A percentile compares a stretch with the other conserved stretches of the same genome.
phyloP scores from a whole-genome alignment of 2,329 filamentous ascomycete species.

The Pseudocercospora ulei region DNA sequence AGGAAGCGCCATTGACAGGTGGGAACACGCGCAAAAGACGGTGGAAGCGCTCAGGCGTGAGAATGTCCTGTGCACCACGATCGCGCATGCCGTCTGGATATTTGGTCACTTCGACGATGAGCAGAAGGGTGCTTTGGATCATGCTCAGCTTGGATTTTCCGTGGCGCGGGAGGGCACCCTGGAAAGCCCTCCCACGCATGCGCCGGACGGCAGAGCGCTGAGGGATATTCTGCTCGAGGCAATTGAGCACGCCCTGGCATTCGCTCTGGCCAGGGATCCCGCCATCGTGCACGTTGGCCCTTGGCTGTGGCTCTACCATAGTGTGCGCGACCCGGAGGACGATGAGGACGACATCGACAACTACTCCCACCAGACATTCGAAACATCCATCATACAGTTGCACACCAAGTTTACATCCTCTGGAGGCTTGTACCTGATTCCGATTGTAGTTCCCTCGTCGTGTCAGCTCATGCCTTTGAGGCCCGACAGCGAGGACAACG shows the following conservation, averaged over 20 bases:
- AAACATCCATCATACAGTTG: conserved; percentile 15
- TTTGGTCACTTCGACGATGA: conserved; percentile 14
- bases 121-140: conserved; percentile 3
- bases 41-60: conserved; percentile 16
- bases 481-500: neutral
- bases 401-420: conserved; percentile 13
- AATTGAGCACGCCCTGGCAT: conserved; percentile 20
- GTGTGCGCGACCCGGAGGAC: neutral
- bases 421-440: conserved; percentile 17
- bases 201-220: conserved; percentile 4
- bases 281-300: conserved; percentile 15
- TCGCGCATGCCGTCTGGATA: conserved; percentile 13
- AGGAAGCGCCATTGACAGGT: conserved; percentile 1
- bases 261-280: conserved; percentile 14
- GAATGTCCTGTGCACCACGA: conserved; percentile 20
- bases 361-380: neutral
- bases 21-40: conserved; percentile 9
- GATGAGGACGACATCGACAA: conserved; percentile 1
- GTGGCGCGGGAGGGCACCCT: conserved; percentile 8
- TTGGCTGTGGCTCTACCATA: conserved; percentile 23
- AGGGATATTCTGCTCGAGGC: conserved; percentile 25
- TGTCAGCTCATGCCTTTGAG: conserved; percentile 9
- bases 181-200: conserved; percentile 2
- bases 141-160: conserved; percentile 1
- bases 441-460: conserved; percentile 10